Evolutionary conservation across 345 rosid genomes (phyloP), one percentile per base, ranked within the genome.

Genomic region (Excoecaria cochinchinensis): DNA sequence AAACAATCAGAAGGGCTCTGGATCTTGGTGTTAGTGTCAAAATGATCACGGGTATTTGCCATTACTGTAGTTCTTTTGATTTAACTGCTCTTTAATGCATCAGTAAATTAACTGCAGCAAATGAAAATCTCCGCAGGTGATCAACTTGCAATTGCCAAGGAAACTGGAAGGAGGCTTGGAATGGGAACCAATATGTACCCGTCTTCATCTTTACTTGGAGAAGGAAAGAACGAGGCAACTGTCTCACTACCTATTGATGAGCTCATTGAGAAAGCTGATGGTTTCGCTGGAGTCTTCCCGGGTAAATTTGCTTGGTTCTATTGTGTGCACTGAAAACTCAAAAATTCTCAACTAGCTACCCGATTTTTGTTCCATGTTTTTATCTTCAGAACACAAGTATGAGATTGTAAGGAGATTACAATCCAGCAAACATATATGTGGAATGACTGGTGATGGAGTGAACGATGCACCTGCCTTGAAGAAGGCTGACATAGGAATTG

Each of bases 391-490:
- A 70, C 92, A 90, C 39, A 83, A 88, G 44, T 88, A 79, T 52
- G 90, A 90, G 86, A 88, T 83, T 25, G 90, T 88, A 40, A 83
- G 77, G 84, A 78, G 83, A 79, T 36, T 87, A 65, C 92, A 88
- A 80, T 75, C 71, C 1, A 73, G 82, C 60, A 90, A 85, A 75
- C 90, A 89, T 76, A 86, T 89, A 22, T 77, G 84, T 10, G 89
- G 95, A 59, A 87, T 89, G 88, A 87, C 90, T 21, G 95, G 89
- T 69, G 84, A 87, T 75, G 90, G 92, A 67, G 91, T 90, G 38
- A 90, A 89, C 22, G 91, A 89, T 39, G 90, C 92, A 3, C 90
- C 90, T 4, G 90, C 91, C 7, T 57, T 90, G 22, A 89, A 89
- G 82, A 88, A 78, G 73, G 91, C 94, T 71, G 90, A 90, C 81